A percentile compares a stretch with the other conserved stretches of the same genome.
Evolutionary conservation across 257 asterid genomes (phyloP).

Genomic region (Misopates orontium): DNA sequence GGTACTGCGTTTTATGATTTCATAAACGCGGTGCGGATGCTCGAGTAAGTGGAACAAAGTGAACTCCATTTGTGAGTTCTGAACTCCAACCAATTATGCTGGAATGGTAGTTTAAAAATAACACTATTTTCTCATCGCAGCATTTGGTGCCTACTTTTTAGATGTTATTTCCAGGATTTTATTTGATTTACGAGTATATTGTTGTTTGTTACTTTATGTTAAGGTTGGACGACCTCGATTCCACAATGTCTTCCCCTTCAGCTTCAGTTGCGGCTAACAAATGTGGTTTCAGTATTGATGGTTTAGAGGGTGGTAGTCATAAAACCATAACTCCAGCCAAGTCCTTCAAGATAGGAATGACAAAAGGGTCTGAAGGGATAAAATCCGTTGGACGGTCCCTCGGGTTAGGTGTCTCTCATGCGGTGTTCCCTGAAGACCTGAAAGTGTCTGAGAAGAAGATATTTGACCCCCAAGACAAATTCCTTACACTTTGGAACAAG

Average conservation of each 20-base stretch:
- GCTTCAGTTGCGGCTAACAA: slow-evolving; percentile 60
- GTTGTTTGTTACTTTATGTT: slow-evolving; percentile 21
- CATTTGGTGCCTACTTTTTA: neutral
- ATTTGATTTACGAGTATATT: slow-evolving; percentile 5
- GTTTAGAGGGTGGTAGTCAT: slow-evolving; percentile 60
- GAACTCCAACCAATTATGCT: neutral
- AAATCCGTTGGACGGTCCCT: slow-evolving; percentile 75
- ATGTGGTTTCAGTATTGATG: slow-evolving; percentile 34
- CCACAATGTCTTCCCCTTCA: slow-evolving; percentile 80
- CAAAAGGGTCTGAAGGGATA: slow-evolving; percentile 81
- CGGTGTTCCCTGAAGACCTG: slow-evolving; percentile 93
- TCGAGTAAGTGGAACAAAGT: neutral
- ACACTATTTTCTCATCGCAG: neutral
- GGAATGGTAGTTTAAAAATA: neutral
- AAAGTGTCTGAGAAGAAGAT: slow-evolving; percentile 79
- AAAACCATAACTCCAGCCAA: slow-evolving; percentile 46
- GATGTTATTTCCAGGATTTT: slow-evolving; percentile 17
- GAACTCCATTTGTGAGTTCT: slow-evolving; percentile 3
- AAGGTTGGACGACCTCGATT: slow-evolving; percentile 92
- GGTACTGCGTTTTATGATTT: neutral
- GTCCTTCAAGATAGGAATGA: slow-evolving; percentile 65
- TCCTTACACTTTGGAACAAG: slow-evolving; percentile 83
- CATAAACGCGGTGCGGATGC: neutral
- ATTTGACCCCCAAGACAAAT: slow-evolving; percentile 92
- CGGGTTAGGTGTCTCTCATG: slow-evolving; percentile 73